These are phyloP conservation scores for Pseudonitzschia multiseries DNA, from an alignment of 108 stramenopile species.

Conservation along the genomic window DNA sequence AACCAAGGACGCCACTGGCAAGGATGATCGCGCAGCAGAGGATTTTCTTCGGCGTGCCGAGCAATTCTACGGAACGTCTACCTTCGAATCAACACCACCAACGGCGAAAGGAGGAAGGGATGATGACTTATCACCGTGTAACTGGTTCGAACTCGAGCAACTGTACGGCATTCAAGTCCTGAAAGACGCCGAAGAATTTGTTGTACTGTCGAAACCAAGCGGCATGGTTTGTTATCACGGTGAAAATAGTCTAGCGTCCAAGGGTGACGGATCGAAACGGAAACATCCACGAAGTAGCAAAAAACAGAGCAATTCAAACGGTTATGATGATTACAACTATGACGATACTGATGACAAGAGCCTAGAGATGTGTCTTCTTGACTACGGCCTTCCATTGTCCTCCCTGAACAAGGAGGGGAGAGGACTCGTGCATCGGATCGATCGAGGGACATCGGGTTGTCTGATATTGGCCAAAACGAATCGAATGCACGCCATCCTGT, in stretches of 20 bases:
- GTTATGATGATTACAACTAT: background rate
- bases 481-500: conserved; percentile 46
- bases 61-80: conserved; percentile 32
- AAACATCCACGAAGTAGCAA: background rate
- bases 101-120: conserved; percentile 39
- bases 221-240: conserved; percentile 60
- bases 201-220: conserved; percentile 61
- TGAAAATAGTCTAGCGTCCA: background rate
- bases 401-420: conserved; percentile 50
- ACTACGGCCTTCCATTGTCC: conserved; percentile 49
- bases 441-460: conserved; percentile 72
- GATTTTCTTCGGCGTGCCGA: conserved; percentile 24
- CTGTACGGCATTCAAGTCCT: conserved; percentile 39
- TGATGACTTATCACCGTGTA: conserved; percentile 22
- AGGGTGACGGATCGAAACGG: conserved; percentile 19
- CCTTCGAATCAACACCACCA: conserved; percentile 31
- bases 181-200: conserved; percentile 45
- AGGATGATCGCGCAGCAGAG: conserved; percentile 2
- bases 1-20: background rate
- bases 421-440: conserved; percentile 77
- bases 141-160: conserved; percentile 1
- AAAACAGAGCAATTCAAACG: background rate
- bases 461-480: conserved; percentile 68
- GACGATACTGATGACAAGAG: conserved; percentile 26
- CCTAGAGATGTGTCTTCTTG: conserved; percentile 57